Conservation (phyloP, 1,284 basidiomycete species). For the Leccinum fallax region DNA sequence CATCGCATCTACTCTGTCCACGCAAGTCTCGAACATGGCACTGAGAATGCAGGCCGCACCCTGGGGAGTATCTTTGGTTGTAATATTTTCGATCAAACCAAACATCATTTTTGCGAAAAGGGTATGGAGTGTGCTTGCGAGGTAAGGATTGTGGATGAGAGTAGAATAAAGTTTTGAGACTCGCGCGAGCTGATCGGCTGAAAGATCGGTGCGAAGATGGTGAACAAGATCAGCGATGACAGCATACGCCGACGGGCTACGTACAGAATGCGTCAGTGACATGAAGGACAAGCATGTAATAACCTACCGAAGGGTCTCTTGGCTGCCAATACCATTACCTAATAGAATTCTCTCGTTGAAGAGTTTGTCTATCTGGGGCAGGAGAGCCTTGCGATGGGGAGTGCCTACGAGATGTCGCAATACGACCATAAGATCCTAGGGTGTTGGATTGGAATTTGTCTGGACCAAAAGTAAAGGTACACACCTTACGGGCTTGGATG, state of each 20-base stretch:
- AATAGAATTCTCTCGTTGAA: constrained; percentile 92
- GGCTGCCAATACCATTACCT: constrained; percentile 79
- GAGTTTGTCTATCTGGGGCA: constrained; percentile 88
- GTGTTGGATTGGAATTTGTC: constrained; percentile 5
- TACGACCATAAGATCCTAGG: constrained; percentile 89
- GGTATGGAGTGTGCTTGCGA: constrained; percentile 84
- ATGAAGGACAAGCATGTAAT: constrained; percentile 1
- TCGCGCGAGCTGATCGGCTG: constrained; percentile 75
- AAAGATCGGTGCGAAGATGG: constrained; percentile 86
- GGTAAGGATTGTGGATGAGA: constrained; percentile 88
- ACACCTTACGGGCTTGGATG: constrained; percentile 78
- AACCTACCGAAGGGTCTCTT: constrained; percentile 78
- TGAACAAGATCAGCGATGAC: constrained; percentile 94
- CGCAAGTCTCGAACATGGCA: constrained; percentile 81
- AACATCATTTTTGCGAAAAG: constrained; percentile 95
- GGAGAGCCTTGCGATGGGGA: constrained; percentile 79
- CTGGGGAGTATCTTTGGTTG: constrained; percentile 70
- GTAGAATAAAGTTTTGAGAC: constrained; percentile 88
- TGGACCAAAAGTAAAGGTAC: constrained; percentile 4
- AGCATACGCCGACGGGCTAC: constrained; percentile 81
- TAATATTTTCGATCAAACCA: constrained; percentile 85
- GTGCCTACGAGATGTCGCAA: constrained; percentile 90
- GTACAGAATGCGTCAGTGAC: constrained; percentile 33
- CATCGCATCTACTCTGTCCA: constrained; percentile 87
- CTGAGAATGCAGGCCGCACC: constrained; percentile 70